Conservation (phyloP, 1,284 basidiomycete genomes). For the Ustilago nuda region DNA sequence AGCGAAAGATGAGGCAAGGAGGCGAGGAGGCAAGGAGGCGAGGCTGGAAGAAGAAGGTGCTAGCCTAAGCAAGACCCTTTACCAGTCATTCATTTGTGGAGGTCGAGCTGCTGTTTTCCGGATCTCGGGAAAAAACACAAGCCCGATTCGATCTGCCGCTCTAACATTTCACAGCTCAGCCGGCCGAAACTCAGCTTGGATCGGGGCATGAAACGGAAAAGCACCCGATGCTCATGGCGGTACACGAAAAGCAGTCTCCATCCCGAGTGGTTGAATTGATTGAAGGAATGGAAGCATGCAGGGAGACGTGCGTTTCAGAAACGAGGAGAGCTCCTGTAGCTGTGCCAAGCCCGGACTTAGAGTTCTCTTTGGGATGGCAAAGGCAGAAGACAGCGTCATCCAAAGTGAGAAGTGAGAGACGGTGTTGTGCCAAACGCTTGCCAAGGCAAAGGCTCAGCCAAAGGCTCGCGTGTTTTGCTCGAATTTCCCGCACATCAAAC, state of each 20-base stretch:
- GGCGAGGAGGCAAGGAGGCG: background rate
- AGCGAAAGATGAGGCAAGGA: background rate
- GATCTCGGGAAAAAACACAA: background rate
- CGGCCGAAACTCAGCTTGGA: background rate
- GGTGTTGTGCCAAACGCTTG: slow-evolving; percentile 33
- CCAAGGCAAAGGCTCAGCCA: slow-evolving; percentile 32
- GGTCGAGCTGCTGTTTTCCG: background rate
- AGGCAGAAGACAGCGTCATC: background rate
- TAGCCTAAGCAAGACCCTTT: background rate
- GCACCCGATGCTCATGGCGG: background rate
- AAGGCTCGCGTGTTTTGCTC: slow-evolving; percentile 5
- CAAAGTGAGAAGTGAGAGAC: background rate
- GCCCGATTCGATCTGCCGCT: background rate
- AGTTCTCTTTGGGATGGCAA: background rate
- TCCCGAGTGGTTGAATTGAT: background rate
- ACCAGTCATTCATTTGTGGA: background rate
- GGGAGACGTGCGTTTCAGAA: slow-evolving; percentile 13
- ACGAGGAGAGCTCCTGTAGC: background rate
- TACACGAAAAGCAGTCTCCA: background rate
- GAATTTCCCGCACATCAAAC: background rate
- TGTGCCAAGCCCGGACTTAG: slow-evolving; percentile 27
- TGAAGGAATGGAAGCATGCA: slow-evolving; percentile 11
- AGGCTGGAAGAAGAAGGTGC: background rate
- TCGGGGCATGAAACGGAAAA: slow-evolving; percentile 2
- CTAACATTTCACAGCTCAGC: background rate